Evolutionary conservation across 352 stramenopile species (phyloP).

Genomic region (Lagenidium giganteum): DNA sequence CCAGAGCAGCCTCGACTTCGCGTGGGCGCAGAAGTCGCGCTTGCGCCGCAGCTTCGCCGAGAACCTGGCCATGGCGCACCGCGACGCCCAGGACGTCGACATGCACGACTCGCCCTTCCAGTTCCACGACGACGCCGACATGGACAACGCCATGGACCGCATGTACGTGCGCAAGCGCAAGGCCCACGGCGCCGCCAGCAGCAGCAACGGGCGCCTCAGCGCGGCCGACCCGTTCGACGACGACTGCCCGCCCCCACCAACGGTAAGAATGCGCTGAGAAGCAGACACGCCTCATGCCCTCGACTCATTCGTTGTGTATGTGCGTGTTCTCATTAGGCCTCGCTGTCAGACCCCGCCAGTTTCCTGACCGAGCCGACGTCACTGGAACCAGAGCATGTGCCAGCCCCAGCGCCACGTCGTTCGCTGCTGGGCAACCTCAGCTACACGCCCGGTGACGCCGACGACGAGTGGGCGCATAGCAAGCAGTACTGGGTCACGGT

Average conservation of each 20-base stretch:
- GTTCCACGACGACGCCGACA: conserved; percentile 13
- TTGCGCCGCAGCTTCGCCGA: conserved; percentile 47
- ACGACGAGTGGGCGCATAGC: conserved; percentile 53
- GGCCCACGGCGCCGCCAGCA: conserved; percentile 9
- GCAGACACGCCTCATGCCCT: not conserved
- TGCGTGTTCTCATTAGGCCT: conserved; percentile 15
- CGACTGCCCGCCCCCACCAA: conserved; percentile 37
- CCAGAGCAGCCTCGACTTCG: conserved; percentile 18
- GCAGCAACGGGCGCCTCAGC: no score
- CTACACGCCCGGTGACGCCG: conserved; percentile 32
- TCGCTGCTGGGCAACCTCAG: not conserved
- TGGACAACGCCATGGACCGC: conserved; percentile 34
- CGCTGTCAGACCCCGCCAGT: conserved; percentile 23
- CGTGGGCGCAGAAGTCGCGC: conserved; percentile 22
- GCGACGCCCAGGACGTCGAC: conserved; percentile 22
- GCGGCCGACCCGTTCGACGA: conserved; percentile 24
- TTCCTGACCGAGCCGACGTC: conserved; percentile 23
- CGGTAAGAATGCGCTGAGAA: no score
- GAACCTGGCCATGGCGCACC: conserved; percentile 46
- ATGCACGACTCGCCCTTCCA: conserved; percentile 44
- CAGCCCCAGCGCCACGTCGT: not conserved
- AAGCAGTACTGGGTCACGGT: conserved; percentile 74
- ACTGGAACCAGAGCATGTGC: no score
- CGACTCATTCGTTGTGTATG: not conserved
- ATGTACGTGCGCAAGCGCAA: conserved; percentile 40